Evolutionary conservation across 2,329 filamentous ascomycete genomes (phyloP).

Genomic region (Xylariaceae sp.): DNA sequence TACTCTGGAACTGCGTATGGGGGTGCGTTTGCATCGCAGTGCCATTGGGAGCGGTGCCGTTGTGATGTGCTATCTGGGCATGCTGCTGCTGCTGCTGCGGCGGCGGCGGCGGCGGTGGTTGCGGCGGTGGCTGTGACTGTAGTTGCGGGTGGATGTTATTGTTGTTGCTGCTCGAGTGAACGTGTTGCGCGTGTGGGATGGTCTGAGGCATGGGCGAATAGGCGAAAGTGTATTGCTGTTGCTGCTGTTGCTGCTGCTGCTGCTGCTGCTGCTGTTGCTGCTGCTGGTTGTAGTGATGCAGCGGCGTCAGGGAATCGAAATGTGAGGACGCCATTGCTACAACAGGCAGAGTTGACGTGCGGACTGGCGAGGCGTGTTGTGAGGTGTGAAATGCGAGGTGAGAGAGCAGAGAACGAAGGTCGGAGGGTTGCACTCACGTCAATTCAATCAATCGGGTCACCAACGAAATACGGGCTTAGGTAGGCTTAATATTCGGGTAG

Average conservation of each 20-base stretch:
- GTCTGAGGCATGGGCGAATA: background rate
- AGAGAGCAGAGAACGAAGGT: too few relatives aligned
- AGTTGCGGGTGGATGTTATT: constrained; percentile 4
- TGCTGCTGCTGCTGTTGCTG: background rate
- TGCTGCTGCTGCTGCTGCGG: constrained; percentile 2
- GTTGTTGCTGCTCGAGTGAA: constrained; percentile 14
- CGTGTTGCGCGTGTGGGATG: background rate
- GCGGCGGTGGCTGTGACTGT: constrained; percentile 7
- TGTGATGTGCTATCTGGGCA: too few relatives aligned
- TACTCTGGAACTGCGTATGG: constrained; percentile 1
- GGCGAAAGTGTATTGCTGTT: background rate
- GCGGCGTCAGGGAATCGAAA: background rate
- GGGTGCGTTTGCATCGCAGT: constrained; percentile 1
- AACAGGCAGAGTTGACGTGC: too few relatives aligned
- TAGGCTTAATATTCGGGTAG: too few relatives aligned
- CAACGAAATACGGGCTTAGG: too few relatives aligned
- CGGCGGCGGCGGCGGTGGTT: constrained; percentile 1
- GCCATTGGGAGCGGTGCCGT: constrained; percentile 2
- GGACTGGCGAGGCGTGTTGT: too few relatives aligned
- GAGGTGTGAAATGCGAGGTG: too few relatives aligned
- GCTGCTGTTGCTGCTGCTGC: constrained; percentile 16
- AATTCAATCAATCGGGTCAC: too few relatives aligned
- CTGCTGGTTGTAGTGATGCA: background rate
- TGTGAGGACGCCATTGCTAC: background rate
- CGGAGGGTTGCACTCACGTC: too few relatives aligned